A percentile compares a stretch with the other conserved stretches of the same genome.
phyloP scores from a whole-genome alignment of 768 basidiomycete species.

The Termitomyces sp. region DNA sequence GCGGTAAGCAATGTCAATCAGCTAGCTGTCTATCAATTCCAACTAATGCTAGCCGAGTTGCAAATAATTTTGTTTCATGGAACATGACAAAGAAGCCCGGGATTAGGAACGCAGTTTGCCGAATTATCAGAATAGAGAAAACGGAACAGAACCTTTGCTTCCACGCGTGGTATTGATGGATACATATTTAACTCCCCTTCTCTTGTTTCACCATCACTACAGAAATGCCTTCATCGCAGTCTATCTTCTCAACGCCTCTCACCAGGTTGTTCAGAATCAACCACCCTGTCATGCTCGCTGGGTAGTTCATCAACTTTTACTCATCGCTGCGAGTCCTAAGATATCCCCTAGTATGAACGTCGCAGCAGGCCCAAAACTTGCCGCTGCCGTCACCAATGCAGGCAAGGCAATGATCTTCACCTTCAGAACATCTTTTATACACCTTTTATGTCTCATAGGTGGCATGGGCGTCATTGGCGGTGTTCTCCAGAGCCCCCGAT shows the following conservation, averaged over 20 bases:
- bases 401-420: slow-evolving; percentile 30
- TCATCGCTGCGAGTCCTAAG: no score
- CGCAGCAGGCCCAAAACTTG: slow-evolving; percentile 78
- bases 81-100: no score
- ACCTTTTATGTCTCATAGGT: slow-evolving; percentile 27
- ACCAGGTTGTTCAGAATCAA: slow-evolving; percentile 71
- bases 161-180: no score
- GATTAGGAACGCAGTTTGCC: no score
- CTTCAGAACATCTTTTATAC: background rate
- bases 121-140: no score
- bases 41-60: no score
- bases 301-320: slow-evolving; percentile 32
- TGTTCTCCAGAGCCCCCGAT: slow-evolving; percentile 63
- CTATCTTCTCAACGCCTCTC: slow-evolving; percentile 67
- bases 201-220: no score
- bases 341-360: slow-evolving; percentile 63
- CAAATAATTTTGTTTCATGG: no score
- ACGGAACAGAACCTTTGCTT: no score
- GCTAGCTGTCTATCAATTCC: no score
- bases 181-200: no score
- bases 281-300: slow-evolving; percentile 84
- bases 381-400: slow-evolving; percentile 89
- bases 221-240: slow-evolving; percentile 65
- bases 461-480: slow-evolving; percentile 90
- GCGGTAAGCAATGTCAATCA: no score